A percentile compares a stretch with the other conserved stretches of the same genome.
These are phyloP conservation scores for Gastrolobium bilobum DNA, from an alignment of 306 rosid species.

Conservation along the genomic window DNA sequence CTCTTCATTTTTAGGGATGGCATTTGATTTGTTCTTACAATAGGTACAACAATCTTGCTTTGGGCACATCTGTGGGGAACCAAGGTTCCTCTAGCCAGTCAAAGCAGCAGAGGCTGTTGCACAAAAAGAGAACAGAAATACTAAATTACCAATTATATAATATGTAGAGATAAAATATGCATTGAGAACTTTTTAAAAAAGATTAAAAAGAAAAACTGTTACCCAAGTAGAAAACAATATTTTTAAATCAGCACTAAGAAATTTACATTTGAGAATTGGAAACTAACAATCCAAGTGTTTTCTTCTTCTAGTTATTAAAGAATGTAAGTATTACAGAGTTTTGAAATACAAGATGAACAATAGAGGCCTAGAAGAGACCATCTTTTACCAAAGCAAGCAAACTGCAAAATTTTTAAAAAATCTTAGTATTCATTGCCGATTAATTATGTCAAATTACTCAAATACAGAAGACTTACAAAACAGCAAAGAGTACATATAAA, in stretches of 20 bases:
- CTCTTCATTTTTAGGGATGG: conserved; percentile 97
- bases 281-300: conserved; percentile 19
- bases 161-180: background rate
- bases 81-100: conserved; percentile 52
- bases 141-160: conserved; percentile 19
- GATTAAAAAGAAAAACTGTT: background rate
- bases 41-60: conserved; percentile 56
- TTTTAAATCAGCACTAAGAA: conserved; percentile 24
- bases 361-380: conserved; percentile 3
- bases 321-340: conserved; percentile 6
- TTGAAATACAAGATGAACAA: background rate
- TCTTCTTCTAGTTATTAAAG: conserved; percentile 5
- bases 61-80: conserved; percentile 66
- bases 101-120: conserved; percentile 58
- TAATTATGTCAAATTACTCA: conserved; percentile 37
- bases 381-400: conserved; percentile 6
- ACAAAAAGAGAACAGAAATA: conserved; percentile 27
- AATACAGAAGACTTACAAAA: background rate
- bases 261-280: background rate
- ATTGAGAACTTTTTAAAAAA: background rate
- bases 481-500: background rate
- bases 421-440: background rate
- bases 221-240: conserved; percentile 6
- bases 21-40: conserved; percentile 81
- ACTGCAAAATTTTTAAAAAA: background rate